Evolutionary conservation across 495 filamentous ascomycete species (phyloP), one percentile per base, ranked within the genome.

Genomic region (Articulospora tetracladia): DNA sequence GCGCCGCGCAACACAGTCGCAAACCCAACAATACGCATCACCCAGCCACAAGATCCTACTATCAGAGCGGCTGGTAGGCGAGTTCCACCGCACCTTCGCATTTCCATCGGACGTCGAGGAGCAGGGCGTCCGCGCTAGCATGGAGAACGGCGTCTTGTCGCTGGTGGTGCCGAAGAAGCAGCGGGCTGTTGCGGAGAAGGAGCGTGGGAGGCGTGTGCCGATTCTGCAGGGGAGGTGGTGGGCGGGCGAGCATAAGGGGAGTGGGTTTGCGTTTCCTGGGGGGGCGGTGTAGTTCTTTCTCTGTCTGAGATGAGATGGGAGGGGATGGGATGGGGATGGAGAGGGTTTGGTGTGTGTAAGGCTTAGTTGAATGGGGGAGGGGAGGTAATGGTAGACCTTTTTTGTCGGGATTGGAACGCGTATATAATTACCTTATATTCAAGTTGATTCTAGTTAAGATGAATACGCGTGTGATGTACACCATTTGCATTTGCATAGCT

Each of bases 31-130:
- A 12, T 20, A 22, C 23, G 19, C 8, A 15, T 20, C 32, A 3
- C 17, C 27, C 25, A 52, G 57, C 13, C 56, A 44, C 27, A 50
- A 25, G 2, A 32, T 56, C 12, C 48, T 65, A 12, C 41, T 65
- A 0, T 48, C 20, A 2, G 60, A 66, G 44, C 39, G 64, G 20
- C 34, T 62, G 36, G 34, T 47, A 6, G 59, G 60, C 11, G 51
- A 57, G 10, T 66, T 66, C 41, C 64, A 60, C 20, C 59, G 64
- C 32, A 59, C 60, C 0, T 62, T 62, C n/a, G 44, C 56, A 0
- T 66, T 62, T 52, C 59, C 59, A 30, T 15, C 46, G 4, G 53
- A 50, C 0, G 52, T 66, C 3, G 30, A 23, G 13, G 55, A 59
- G 32, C 39, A 66, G 13, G 64, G 59, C 12, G 46, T 66, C 11